phyloP scores from a whole-genome alignment of 148 eudicot species.

The Rhododendron kiyosumense region DNA sequence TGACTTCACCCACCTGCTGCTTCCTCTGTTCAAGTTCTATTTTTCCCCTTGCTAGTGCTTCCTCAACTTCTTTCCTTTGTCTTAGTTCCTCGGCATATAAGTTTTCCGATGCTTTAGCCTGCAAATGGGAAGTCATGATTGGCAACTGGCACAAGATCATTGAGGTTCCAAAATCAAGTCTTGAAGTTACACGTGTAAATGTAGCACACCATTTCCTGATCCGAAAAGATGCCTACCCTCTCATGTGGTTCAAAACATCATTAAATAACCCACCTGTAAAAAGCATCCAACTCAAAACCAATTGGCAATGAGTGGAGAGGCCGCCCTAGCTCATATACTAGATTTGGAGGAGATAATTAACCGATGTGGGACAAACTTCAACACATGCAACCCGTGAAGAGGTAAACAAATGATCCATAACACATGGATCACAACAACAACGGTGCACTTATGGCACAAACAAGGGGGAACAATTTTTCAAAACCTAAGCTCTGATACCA shows the following conservation, averaged over 20 bases:
- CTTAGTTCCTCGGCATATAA: constrained; percentile 49
- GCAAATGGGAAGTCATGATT: constrained; percentile 7
- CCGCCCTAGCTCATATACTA: too few relatives aligned
- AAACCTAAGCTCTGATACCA: constrained; percentile 7
- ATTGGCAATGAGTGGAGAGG: too few relatives aligned
- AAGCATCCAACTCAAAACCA: too few relatives aligned
- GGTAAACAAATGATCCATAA: too few relatives aligned
- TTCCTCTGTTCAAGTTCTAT: constrained; percentile 44
- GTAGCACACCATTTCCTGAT: background rate
- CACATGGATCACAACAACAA: too few relatives aligned
- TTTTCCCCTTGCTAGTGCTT: constrained; percentile 40
- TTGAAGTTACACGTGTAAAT: background rate
- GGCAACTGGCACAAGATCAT: background rate
- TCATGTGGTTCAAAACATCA: constrained; percentile 1
- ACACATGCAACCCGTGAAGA: too few relatives aligned
- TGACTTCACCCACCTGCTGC: constrained; percentile 30
- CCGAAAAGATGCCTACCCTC: background rate
- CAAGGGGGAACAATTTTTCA: too few relatives aligned
- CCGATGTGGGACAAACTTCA: too few relatives aligned
- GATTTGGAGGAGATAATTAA: too few relatives aligned
- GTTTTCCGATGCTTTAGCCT: constrained; percentile 41
- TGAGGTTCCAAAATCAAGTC: background rate
- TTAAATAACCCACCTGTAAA: background rate
- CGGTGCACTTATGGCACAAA: too few relatives aligned
- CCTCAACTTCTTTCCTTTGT: constrained; percentile 52